Conservation (phyloP, 106 monocot genomes). For the Agapanthus africanus region DNA sequence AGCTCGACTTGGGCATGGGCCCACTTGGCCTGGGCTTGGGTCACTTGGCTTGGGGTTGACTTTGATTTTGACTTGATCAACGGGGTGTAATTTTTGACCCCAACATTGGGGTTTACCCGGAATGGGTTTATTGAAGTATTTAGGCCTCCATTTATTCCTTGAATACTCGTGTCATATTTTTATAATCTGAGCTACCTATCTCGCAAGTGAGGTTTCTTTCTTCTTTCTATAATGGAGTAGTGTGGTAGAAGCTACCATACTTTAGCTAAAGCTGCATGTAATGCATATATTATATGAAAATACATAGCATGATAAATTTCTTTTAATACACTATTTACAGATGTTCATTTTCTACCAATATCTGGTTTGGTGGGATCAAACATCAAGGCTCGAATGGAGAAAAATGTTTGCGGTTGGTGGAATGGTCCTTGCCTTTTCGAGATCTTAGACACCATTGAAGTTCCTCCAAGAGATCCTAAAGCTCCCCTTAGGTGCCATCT, state of each 20-base stretch:
- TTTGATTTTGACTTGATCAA: no score
- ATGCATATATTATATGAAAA: neutral
- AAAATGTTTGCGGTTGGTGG: conserved; percentile 80
- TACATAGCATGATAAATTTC: neutral
- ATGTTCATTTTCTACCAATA: conserved; percentile 94
- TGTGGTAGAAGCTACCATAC: neutral
- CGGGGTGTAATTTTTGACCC: no score
- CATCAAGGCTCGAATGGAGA: conserved; percentile 61
- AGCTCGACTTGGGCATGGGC: no score
- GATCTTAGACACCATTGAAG: conserved; percentile 70
- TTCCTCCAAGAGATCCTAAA: conserved; percentile 84
- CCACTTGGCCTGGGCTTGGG: no score
- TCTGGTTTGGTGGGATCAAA: conserved; percentile 86
- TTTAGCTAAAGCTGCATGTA: neutral
- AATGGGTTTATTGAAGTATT: no score
- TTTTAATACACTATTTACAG: conserved; percentile 29
- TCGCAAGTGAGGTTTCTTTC: neutral
- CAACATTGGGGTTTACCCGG: no score
- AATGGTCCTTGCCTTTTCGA: conserved; percentile 87
- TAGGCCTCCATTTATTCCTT: no score
- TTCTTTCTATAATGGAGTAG: neutral
- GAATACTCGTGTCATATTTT: neutral
- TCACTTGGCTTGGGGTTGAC: no score
- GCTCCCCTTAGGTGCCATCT: conserved; percentile 58
- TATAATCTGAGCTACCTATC: neutral